Percentiles rank a stretch among this genome's conserved stretches.
Evolutionary conservation across 2,329 filamentous ascomycete species (phyloP).

Genomic region (Aspergillus floridensis): DNA sequence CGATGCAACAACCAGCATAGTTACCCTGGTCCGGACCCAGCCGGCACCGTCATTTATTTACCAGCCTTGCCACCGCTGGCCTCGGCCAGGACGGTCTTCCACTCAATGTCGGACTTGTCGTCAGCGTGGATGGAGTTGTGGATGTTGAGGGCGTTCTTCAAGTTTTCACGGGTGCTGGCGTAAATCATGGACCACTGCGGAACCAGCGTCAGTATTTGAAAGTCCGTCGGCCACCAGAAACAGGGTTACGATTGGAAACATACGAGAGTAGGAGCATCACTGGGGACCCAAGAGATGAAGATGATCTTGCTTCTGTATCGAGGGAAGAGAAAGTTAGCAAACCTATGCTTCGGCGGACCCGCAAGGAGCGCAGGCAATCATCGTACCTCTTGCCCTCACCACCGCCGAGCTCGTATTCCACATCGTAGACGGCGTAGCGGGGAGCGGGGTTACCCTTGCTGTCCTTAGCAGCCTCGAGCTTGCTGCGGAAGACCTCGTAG

Average conservation of each 20-base stretch:
- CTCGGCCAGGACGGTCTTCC: slow-evolving; percentile 39
- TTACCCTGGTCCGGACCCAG: slow-evolving; percentile 35
- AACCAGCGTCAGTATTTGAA: slow-evolving; percentile 14
- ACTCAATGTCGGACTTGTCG: slow-evolving; percentile 43
- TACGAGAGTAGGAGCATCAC: slow-evolving; percentile 41
- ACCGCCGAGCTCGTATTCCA: slow-evolving; percentile 48
- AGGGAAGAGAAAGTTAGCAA: slow-evolving; percentile 18
- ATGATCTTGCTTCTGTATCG: slow-evolving; percentile 48
- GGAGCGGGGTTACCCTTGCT: slow-evolving; percentile 44
- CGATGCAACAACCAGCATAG: slow-evolving; percentile 21
- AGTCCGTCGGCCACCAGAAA: background rate
- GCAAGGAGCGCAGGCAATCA: background rate
- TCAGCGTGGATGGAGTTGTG: slow-evolving; percentile 42
- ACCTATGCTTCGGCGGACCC: background rate
- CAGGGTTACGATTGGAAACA: slow-evolving; percentile 16
- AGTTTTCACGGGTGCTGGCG: slow-evolving; percentile 48
- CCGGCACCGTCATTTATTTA: slow-evolving; percentile 36
- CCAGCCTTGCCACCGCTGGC: slow-evolving; percentile 43
- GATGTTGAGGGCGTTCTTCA: slow-evolving; percentile 50
- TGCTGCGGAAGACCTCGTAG: slow-evolving; percentile 49
- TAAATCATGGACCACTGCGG: slow-evolving; percentile 50
- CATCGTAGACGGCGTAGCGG: slow-evolving; percentile 52
- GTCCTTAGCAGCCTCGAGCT: slow-evolving; percentile 44
- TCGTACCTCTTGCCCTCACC: slow-evolving; percentile 50
- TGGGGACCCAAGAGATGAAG: slow-evolving; percentile 51